These are phyloP conservation scores for Phytophthora niederhauseri DNA, from an alignment of 352 stramenopile species.

Conservation along the genomic window DNA sequence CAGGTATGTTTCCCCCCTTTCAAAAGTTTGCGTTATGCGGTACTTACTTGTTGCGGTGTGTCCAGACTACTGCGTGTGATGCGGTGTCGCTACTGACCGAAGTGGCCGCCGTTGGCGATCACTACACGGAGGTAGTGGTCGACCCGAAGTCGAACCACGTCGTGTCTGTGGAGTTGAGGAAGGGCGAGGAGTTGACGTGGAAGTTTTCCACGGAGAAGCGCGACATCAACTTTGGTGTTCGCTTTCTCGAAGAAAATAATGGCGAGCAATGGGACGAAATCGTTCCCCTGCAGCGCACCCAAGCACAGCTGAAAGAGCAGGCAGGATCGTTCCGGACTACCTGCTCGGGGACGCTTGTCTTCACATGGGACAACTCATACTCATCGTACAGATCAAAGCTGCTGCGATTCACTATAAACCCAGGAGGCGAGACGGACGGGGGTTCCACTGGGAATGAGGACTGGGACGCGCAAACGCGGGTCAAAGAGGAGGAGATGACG, in stretches of 20 bases:
- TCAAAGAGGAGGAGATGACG: slow-evolving; percentile 48
- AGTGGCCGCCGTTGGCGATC: slow-evolving; percentile 19
- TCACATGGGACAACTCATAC: slow-evolving; percentile 73
- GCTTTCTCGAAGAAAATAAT: slow-evolving; percentile 48
- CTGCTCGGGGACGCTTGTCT: slow-evolving; percentile 46
- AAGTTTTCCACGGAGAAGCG: slow-evolving; percentile 53
- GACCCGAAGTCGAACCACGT: slow-evolving; percentile 49
- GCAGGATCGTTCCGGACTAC: slow-evolving; percentile 43
- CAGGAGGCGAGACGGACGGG: slow-evolving; percentile 7
- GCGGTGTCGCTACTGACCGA: slow-evolving; percentile 43
- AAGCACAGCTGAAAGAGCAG: slow-evolving; percentile 42
- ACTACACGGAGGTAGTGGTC: slow-evolving; percentile 42
- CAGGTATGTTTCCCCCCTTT: slow-evolving; percentile 20
- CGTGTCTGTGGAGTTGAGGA: slow-evolving; percentile 53
- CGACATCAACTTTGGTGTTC: slow-evolving; percentile 62
- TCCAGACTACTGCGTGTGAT: slow-evolving; percentile 32
- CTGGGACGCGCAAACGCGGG: slow-evolving; percentile 38
- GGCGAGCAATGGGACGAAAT: slow-evolving; percentile 44
- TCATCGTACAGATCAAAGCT: slow-evolving; percentile 51
- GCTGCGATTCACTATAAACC: slow-evolving; percentile 43
- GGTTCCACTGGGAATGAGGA: slow-evolving; percentile 22
- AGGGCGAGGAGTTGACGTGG: slow-evolving; percentile 54
- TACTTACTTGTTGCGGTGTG: slow-evolving; percentile 1
- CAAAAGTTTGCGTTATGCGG: not conserved
- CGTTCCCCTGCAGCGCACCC: slow-evolving; percentile 38